Percentiles rank a stretch among this genome's conserved stretches.
Conservation (phyloP, 2,329 filamentous ascomycete species). For the Diaporthe eres region DNA sequence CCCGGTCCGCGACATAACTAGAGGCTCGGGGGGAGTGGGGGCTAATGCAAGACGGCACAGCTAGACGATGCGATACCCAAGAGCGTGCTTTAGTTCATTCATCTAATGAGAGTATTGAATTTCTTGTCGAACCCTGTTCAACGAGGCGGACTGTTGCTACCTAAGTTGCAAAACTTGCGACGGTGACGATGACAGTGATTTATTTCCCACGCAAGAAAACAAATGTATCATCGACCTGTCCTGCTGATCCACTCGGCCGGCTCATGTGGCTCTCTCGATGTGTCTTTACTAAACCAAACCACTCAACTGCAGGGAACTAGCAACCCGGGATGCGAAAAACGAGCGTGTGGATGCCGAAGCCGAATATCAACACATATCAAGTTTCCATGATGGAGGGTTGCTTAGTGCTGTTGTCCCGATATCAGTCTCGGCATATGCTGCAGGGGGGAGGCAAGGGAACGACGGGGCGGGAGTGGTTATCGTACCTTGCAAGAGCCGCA, state of each 20-base stretch:
- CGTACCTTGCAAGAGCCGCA: conserved; percentile 41
- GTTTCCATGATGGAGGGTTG: not conserved
- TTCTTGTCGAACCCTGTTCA: not conserved
- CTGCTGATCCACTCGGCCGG: not conserved
- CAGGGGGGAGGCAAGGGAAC: no score
- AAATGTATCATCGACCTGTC: not conserved
- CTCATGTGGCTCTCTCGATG: conserved; percentile 10
- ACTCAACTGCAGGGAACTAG: not conserved
- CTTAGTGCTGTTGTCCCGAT: conserved; percentile 6
- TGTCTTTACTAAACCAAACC: not conserved
- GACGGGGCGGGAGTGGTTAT: not conserved
- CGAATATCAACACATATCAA: not conserved
- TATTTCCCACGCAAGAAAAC: conserved; percentile 1
- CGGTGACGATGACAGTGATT: not conserved
- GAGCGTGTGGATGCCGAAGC: conserved; percentile 27
- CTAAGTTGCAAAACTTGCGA: conserved; percentile 10
- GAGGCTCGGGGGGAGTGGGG: conserved; percentile 5
- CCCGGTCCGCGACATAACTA: not conserved
- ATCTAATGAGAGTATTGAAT: conserved; percentile 40
- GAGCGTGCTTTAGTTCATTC: conserved; percentile 13
- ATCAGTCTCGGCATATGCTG: not conserved
- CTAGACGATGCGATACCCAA: conserved; percentile 29
- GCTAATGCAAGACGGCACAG: conserved; percentile 36
- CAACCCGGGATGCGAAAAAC: conserved; percentile 24
- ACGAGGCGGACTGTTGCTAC: conserved; percentile 4